Base-by-base conservation (phyloP, 441 rosid genomes). In the Geranium incanum region DNA sequence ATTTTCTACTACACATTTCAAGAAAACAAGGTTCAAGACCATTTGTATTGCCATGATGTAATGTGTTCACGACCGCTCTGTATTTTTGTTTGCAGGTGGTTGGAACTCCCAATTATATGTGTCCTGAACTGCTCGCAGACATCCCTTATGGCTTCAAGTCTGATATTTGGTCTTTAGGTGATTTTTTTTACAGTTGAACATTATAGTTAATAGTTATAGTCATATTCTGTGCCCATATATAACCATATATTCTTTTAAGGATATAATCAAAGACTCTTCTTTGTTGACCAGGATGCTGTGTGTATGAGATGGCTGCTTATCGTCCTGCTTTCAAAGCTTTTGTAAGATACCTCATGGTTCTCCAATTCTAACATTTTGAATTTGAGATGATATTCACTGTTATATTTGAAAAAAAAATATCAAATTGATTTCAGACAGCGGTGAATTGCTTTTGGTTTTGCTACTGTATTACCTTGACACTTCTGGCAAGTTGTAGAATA, bases 21-120 rank as follows among this genome's bases (percentile, higher is more conserved):
- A 50, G 45, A 8, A 43, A 43, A 43, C 11, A 50, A 50, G 57
- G 16, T 4, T 15, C 57, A 13, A 12, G 16, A 50, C 74, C 28
- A 28, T 74, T 78, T 50, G 64, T 59, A 57, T 75, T 79, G 73
- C 57, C 67, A 43, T 43, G 0, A 43, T 43, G 39, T 38, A 38
- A 6, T 60, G 65, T 36, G 66, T 36, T 21, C 68, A 70, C 36
- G 23, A 5, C 37, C 52, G 15, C n/a, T 28, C 38, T 67, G 19
- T 16, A 6, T 23, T 12, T 72, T 48, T 71, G 62, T 79, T 39
- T 69, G 72, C 82, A 93, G 98, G 98, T 93, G 71, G 98, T 93
- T 85, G 98, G 98, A 80, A 93, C 98, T 79, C 98, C 97, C 60
- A 93, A 93, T 79, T 93, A 91, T 82, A 93, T 93, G 97, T 93